These are phyloP conservation scores for Sporothrix mexicana DNA, from an alignment of 2,329 filamentous ascomycete genomes.

Conservation along the genomic window DNA sequence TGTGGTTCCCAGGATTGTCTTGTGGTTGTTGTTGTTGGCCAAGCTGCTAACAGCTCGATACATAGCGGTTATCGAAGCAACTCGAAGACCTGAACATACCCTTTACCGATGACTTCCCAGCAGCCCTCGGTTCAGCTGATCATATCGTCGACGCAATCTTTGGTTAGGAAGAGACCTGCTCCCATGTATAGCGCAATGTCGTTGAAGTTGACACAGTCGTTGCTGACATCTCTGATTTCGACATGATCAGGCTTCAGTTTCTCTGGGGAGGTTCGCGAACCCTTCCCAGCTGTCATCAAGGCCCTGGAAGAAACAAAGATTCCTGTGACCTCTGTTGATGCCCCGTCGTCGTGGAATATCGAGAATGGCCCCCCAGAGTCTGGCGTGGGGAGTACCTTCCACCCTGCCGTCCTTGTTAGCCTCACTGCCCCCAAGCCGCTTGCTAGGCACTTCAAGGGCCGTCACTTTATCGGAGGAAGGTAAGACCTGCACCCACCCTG, in stretches of 20 bases:
- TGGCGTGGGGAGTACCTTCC: constrained; percentile 79
- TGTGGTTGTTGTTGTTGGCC: too few relatives aligned
- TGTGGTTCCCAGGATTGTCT: too few relatives aligned
- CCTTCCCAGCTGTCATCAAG: constrained; percentile 81
- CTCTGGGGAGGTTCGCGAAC: constrained; percentile 87
- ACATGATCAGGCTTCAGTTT: constrained; percentile 79
- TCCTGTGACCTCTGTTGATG: constrained; percentile 87
- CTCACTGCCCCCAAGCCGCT: constrained; percentile 93
- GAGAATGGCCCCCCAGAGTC: constrained; percentile 79
- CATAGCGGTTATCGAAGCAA: constrained; percentile 79
- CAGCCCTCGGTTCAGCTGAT: constrained; percentile 70
- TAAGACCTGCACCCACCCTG: constrained; percentile 48
- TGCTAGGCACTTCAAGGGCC: constrained; percentile 79
- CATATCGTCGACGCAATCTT: constrained; percentile 94
- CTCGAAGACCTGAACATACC: constrained; percentile 81
- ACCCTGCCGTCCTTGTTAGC: constrained; percentile 81
- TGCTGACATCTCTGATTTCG: constrained; percentile 1
- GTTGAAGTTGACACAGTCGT: not conserved
- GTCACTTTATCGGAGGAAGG: constrained; percentile 91
- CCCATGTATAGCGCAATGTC: not conserved
- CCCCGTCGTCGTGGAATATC: constrained; percentile 93
- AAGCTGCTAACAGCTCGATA: constrained; percentile 37
- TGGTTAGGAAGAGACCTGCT: constrained; percentile 55
- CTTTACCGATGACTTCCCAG: constrained; percentile 79
- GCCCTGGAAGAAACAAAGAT: constrained; percentile 74